A percentile compares a stretch with the other conserved stretches of the same genome.
Conservation (phyloP, 2,329 filamentous ascomycete species). For the Pyrenophora tritici-repentis region DNA sequence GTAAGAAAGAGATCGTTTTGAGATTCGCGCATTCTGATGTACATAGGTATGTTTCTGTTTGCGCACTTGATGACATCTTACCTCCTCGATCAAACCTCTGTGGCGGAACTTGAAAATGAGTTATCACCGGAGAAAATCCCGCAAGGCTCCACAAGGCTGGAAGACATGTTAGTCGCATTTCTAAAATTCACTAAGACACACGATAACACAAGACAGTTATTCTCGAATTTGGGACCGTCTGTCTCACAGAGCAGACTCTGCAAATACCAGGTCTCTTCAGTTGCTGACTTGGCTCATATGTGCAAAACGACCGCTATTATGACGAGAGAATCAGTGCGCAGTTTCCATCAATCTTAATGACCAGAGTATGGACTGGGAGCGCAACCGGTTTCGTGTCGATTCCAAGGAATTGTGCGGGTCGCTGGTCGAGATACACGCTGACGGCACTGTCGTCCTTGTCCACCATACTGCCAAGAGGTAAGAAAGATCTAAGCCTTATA, state of each 20-base stretch:
- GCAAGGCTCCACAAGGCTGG: conserved; percentile 7
- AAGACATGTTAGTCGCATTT: conserved; percentile 25
- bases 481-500: no score
- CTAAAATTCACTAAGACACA: not conserved
- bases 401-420: conserved; percentile 36
- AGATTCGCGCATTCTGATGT: not conserved
- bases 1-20: conserved; percentile 7
- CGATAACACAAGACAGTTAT: conserved; percentile 21
- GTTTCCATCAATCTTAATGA: conserved; percentile 27
- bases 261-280: conserved; percentile 14
- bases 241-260: conserved; percentile 16
- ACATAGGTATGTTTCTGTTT: conserved; percentile 7
- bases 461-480: conserved; percentile 10
- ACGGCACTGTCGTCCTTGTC: conserved; percentile 5
- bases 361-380: conserved; percentile 27
- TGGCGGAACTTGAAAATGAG: conserved; percentile 18
- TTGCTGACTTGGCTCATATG: conserved; percentile 37
- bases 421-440: conserved; percentile 4
- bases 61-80: conserved; percentile 33
- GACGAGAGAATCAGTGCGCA: conserved; percentile 36
- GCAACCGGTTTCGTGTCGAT: conserved; percentile 22
- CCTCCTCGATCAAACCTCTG: conserved; percentile 16
- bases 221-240: conserved; percentile 27
- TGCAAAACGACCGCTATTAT: conserved; percentile 32
- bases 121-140: conserved; percentile 25